A percentile compares a stretch with the other conserved stretches of the same genome.
These are phyloP conservation scores for Lactarius tabidus DNA, from an alignment of 768 basidiomycete species.

Conservation along the genomic window DNA sequence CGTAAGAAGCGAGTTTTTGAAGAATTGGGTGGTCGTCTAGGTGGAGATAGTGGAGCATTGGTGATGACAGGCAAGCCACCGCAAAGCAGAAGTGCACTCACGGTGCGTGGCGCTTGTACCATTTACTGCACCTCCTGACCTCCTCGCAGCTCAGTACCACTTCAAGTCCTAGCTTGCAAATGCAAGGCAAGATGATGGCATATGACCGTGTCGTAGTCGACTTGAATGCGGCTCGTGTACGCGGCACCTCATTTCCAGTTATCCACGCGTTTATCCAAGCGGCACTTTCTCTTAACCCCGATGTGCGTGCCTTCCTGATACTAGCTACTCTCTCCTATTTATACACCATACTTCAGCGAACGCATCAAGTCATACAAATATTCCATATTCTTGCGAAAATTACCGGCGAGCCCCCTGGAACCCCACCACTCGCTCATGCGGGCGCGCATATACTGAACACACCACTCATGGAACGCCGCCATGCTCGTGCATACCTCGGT, in stretches of 20 bases:
- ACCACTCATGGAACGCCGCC: slow-evolving; percentile 76
- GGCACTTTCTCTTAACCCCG: slow-evolving; percentile 52
- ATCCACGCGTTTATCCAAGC: slow-evolving; percentile 69
- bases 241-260: slow-evolving; percentile 71
- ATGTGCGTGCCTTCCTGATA: slow-evolving; percentile 40
- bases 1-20: slow-evolving; percentile 89
- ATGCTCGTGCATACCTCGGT: slow-evolving; percentile 69
- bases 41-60: slow-evolving; percentile 51
- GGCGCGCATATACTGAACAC: slow-evolving; percentile 80
- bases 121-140: slow-evolving; percentile 11
- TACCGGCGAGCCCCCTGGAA: slow-evolving; percentile 66
- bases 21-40: slow-evolving; percentile 71
- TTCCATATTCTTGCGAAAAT: slow-evolving; percentile 75
- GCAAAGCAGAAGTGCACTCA: slow-evolving; percentile 51
- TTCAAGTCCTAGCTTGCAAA: slow-evolving; percentile 64
- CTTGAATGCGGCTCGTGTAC: slow-evolving; percentile 68
- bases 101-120: slow-evolving; percentile 39
- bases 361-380: slow-evolving; percentile 60
- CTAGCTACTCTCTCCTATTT: not conserved
- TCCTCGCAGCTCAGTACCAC: slow-evolving; percentile 39
- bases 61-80: slow-evolving; percentile 60
- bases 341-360: slow-evolving; percentile 35
- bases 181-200: slow-evolving; percentile 94
- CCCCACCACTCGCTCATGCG: slow-evolving; percentile 75
- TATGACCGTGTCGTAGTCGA: slow-evolving; percentile 82